Evolutionary conservation across 2,329 filamentous ascomycete species (phyloP).

Genomic region (Diaporthe humulicola): DNA sequence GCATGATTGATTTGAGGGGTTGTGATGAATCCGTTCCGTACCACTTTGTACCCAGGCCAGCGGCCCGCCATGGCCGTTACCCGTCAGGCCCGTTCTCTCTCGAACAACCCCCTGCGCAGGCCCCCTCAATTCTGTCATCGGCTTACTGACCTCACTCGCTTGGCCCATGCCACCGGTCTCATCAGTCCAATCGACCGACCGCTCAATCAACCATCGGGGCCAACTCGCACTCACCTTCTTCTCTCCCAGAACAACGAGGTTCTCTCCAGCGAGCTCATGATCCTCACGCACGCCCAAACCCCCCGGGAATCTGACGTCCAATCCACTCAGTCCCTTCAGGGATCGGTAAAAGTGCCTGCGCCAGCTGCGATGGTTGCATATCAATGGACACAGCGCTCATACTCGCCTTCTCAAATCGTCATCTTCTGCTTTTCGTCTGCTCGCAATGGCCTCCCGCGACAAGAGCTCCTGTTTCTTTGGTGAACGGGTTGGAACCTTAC

Average conservation of each 20-base stretch:
- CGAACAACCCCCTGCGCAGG: background rate
- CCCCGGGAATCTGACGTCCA: background rate
- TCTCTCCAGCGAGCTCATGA: background rate
- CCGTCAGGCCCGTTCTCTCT: background rate
- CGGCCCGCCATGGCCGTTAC: background rate
- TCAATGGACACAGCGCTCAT: background rate
- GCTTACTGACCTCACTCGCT: conserved; percentile 11
- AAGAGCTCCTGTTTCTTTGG: background rate
- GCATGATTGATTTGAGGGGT: conserved; percentile 9
- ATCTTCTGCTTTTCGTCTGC: background rate
- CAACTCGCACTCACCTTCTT: conserved; percentile 12
- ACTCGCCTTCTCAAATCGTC: background rate
- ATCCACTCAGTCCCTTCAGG: background rate
- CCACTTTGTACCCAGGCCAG: background rate
- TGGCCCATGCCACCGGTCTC: background rate
- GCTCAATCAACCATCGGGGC: conserved; percentile 12
- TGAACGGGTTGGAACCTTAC: background rate
- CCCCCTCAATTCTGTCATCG: conserved; percentile 7
- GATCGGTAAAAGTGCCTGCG: background rate
- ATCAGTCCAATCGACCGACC: conserved; percentile 20
- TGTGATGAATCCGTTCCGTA: conserved; percentile 16
- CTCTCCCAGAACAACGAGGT: conserved; percentile 16
- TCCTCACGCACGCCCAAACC: background rate
- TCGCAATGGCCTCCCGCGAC: conserved; percentile 23
- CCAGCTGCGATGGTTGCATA: background rate